A percentile compares a stretch with the other conserved stretches of the same genome.
Conservation (phyloP, 2,329 filamentous ascomycete species). For the Fusarium sp. region DNA sequence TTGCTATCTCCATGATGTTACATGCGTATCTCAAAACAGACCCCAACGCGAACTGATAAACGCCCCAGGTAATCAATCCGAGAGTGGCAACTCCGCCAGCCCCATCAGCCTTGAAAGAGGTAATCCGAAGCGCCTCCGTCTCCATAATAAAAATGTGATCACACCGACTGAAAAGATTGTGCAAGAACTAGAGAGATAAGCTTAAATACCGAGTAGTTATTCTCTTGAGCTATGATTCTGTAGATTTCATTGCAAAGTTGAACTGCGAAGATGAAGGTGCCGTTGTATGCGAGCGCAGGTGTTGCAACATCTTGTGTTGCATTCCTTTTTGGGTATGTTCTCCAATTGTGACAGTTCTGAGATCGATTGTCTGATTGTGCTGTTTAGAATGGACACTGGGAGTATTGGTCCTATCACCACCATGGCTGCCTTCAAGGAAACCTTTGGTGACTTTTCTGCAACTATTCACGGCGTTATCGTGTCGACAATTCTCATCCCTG, state of each 20-base stretch:
- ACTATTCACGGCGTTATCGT: slow-evolving; percentile 68
- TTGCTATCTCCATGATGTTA: background rate
- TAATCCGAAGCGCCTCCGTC: slow-evolving; percentile 15
- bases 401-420: slow-evolving; percentile 68
- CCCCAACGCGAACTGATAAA: background rate
- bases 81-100: slow-evolving; percentile 20
- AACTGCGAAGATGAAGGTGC: slow-evolving; percentile 16
- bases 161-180: slow-evolving; percentile 25
- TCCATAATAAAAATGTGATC: slow-evolving; percentile 36
- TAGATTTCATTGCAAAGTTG: background rate
- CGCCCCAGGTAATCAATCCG: background rate
- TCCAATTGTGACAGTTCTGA: rapidly evolving
- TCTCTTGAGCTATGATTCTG: background rate
- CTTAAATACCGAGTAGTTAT: background rate
- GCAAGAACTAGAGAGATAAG: background rate
- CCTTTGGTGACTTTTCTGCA: slow-evolving; percentile 62
- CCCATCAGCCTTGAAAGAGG: slow-evolving; percentile 19
- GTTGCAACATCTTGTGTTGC: slow-evolving; percentile 45
- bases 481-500: slow-evolving; percentile 67
- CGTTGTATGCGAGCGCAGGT: slow-evolving; percentile 44
- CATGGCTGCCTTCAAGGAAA: slow-evolving; percentile 61
- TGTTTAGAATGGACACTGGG: slow-evolving; percentile 52
- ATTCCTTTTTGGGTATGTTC: slow-evolving; percentile 45
- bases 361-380: background rate
- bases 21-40: background rate